Conservation (phyloP, 257 asterid genomes). For the Agastache rugosa region DNA sequence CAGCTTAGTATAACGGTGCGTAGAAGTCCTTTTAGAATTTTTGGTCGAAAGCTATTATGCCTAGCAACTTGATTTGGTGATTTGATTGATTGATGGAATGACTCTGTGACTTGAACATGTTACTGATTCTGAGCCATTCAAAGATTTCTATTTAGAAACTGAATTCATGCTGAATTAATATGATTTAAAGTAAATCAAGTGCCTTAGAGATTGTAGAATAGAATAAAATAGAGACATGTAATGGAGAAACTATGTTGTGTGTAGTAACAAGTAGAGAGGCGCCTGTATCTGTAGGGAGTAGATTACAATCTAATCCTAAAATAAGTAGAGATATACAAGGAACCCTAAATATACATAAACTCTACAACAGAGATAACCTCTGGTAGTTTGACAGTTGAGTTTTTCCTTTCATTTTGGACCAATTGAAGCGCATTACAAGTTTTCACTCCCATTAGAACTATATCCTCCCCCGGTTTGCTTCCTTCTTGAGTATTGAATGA, state of each 20-base stretch:
- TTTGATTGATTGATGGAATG: conserved; percentile 19
- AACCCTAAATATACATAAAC: too few relatives aligned
- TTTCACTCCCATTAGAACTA: not conserved
- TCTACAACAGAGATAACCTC: not conserved
- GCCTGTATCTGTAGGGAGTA: too few relatives aligned
- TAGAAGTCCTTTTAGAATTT: conserved; percentile 24
- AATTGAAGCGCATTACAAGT: not conserved
- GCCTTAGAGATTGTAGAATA: not conserved
- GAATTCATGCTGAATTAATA: conserved; percentile 21
- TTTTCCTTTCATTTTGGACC: conserved; percentile 11
- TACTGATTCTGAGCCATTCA: conserved; percentile 20
- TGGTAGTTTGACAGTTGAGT: conserved; percentile 1
- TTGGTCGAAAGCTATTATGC: conserved; percentile 22
- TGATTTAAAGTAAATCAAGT: conserved; percentile 20
- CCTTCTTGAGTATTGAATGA: conserved; percentile 41
- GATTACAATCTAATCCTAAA: too few relatives aligned
- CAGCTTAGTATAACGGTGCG: conserved; percentile 68
- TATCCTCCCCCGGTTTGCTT: conserved; percentile 35
- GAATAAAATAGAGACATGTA: too few relatives aligned
- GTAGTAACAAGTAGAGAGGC: too few relatives aligned
- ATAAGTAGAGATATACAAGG: too few relatives aligned
- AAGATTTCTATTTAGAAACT: not conserved
- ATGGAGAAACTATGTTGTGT: too few relatives aligned
- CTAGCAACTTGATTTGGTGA: conserved; percentile 13
- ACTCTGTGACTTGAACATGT: conserved; percentile 15